These are phyloP conservation scores for Gossypium arboreum DNA, from an alignment of 345 rosid genomes.

Conservation along the genomic window DNA sequence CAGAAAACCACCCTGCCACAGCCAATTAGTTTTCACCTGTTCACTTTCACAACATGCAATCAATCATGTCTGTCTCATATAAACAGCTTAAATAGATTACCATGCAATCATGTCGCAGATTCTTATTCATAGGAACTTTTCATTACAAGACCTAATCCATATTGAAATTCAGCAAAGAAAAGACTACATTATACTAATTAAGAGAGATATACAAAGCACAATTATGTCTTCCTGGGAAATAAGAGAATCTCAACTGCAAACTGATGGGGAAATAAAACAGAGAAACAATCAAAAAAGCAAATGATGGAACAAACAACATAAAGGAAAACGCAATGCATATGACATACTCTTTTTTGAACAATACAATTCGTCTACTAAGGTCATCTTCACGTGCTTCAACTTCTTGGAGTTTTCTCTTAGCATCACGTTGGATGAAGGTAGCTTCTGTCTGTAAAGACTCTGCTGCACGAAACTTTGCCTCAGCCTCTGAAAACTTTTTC, in stretches of 20 bases:
- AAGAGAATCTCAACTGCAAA: neutral
- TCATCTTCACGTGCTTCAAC: conserved; percentile 85
- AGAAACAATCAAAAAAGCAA: neutral
- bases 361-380: conserved; percentile 47
- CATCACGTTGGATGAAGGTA: conserved; percentile 53
- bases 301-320: neutral
- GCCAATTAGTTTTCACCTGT: neutral
- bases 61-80: neutral
- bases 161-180: neutral
- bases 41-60: neutral
- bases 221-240: neutral
- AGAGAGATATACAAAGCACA: neutral
- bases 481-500: conserved; percentile 60
- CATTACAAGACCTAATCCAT: neutral
- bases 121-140: neutral
- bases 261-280: neutral
- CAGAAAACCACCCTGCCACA: neutral
- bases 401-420: conserved; percentile 88
- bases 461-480: conserved; percentile 57
- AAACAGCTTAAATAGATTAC: neutral
- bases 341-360: conserved; percentile 79
- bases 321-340: conserved; percentile 8
- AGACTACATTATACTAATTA: neutral
- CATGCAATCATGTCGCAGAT: neutral
- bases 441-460: conserved; percentile 77